Conservation (phyloP, 2,329 filamentous ascomycete genomes). For the Diplocarpon mali region DNA sequence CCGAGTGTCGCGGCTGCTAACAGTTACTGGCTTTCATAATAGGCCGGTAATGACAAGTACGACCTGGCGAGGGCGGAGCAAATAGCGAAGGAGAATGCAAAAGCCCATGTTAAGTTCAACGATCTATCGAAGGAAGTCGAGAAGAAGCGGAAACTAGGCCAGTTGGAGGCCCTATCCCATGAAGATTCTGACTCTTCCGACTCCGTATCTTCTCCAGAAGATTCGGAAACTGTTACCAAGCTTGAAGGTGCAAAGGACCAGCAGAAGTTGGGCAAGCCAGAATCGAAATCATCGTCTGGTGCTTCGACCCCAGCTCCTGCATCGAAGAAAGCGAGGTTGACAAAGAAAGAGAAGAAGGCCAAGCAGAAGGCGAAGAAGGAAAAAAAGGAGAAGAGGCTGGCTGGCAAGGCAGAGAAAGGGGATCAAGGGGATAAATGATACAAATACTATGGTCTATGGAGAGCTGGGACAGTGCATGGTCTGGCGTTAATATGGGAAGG, state of each 20-base stretch:
- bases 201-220: slow-evolving; percentile 12
- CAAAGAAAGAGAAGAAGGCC: neutral
- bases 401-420: slow-evolving; percentile 3
- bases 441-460: neutral
- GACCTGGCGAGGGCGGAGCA: slow-evolving; percentile 38
- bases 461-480: neutral
- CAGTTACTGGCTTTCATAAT: slow-evolving; percentile 13
- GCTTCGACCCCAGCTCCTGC: slow-evolving; percentile 9
- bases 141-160: slow-evolving; percentile 25
- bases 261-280: slow-evolving; percentile 23
- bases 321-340: slow-evolving; percentile 5
- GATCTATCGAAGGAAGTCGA: slow-evolving; percentile 29
- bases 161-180: slow-evolving; percentile 4
- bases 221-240: slow-evolving; percentile 1
- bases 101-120: slow-evolving; percentile 36
- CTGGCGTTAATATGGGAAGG: slow-evolving; percentile 1
- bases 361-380: neutral
- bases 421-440: neutral
- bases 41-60: slow-evolving; percentile 36
- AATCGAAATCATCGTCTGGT: slow-evolving; percentile 6
- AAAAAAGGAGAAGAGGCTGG: slow-evolving; percentile 5
- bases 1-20: slow-evolving; percentile 6
- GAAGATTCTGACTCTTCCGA: slow-evolving; percentile 12
- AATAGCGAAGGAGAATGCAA: slow-evolving; percentile 38
- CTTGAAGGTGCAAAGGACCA: slow-evolving; percentile 19